These are phyloP conservation scores for Xerocomellus intermedius DNA, from an alignment of 768 basidiomycete species.

Conservation along the genomic window DNA sequence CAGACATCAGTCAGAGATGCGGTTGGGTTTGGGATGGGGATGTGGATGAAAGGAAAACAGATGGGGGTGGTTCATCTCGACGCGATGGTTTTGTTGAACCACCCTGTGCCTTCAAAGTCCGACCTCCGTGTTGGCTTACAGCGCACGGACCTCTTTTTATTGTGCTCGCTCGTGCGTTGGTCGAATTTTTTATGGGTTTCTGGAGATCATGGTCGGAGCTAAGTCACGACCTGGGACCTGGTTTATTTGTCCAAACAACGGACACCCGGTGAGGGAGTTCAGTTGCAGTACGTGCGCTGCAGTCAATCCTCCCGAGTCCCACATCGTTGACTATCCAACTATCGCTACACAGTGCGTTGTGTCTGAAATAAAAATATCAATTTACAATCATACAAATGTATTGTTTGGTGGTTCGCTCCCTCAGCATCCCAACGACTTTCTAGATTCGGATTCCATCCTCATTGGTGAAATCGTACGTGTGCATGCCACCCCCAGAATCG, in stretches of 20 bases:
- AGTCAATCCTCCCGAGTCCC: neutral
- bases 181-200: constrained; percentile 13
- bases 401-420: neutral
- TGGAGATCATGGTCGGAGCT: constrained; percentile 11
- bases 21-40: constrained; percentile 15
- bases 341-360: neutral
- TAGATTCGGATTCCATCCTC: constrained; percentile 20
- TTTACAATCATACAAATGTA: constrained; percentile 10
- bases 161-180: constrained; percentile 25
- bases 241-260: constrained; percentile 35
- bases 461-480: constrained; percentile 40
- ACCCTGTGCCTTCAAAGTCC: constrained; percentile 39
- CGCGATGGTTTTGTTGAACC: constrained; percentile 40
- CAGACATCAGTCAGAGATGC: constrained; percentile 31
- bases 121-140: constrained; percentile 32
- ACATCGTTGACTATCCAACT: neutral
- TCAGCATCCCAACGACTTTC: neutral
- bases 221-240: constrained; percentile 8
- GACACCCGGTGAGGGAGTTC: neutral
- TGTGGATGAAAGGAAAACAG: constrained; percentile 30
- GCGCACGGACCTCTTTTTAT: constrained; percentile 36
- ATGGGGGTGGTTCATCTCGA: constrained; percentile 39
- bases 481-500: constrained; percentile 48
- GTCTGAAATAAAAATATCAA: constrained; percentile 1
- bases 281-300: neutral